A percentile compares a stretch with the other conserved stretches of the same genome.
phyloP scores from a whole-genome alignment of 2,329 filamentous ascomycete species.

The Diaporthe sp. region DNA sequence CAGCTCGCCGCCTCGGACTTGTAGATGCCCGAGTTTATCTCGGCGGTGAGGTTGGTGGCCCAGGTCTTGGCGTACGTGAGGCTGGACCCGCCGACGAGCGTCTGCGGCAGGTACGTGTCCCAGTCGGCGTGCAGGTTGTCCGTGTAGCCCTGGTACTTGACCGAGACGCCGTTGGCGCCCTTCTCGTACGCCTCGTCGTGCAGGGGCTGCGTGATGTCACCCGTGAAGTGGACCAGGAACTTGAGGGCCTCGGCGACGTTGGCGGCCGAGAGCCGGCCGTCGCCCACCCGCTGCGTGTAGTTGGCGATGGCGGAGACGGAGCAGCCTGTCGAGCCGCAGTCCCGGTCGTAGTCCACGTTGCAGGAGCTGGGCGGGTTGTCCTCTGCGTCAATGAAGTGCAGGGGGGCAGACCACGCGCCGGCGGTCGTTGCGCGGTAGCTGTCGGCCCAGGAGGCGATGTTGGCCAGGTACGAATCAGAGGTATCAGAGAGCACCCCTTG shows the following conservation, averaged over 20 bases:
- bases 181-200: constrained; percentile 65
- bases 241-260: constrained; percentile 55
- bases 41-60: constrained; percentile 52
- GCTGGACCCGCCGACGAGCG: constrained; percentile 54
- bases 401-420: constrained; percentile 60
- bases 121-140: constrained; percentile 74
- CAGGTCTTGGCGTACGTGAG: constrained; percentile 52
- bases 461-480: constrained; percentile 52
- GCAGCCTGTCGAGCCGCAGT: constrained; percentile 61
- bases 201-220: constrained; percentile 69
- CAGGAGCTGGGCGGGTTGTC: constrained; percentile 64
- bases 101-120: constrained; percentile 67
- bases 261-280: constrained; percentile 41
- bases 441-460: constrained; percentile 65
- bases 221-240: constrained; percentile 63
- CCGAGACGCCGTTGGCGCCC: constrained; percentile 70
- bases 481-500: constrained; percentile 51
- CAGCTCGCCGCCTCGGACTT: constrained; percentile 51
- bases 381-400: constrained; percentile 69
- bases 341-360: constrained; percentile 58
- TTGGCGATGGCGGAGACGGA: constrained; percentile 60
- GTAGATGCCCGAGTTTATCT: constrained; percentile 55
- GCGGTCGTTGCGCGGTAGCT: constrained; percentile 60
- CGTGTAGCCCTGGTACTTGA: constrained; percentile 63
- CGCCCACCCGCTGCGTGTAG: constrained; percentile 47